Evolutionary conservation across 2,329 filamentous ascomycete genomes (phyloP).

Genomic region (Podosphaera leucotricha): DNA sequence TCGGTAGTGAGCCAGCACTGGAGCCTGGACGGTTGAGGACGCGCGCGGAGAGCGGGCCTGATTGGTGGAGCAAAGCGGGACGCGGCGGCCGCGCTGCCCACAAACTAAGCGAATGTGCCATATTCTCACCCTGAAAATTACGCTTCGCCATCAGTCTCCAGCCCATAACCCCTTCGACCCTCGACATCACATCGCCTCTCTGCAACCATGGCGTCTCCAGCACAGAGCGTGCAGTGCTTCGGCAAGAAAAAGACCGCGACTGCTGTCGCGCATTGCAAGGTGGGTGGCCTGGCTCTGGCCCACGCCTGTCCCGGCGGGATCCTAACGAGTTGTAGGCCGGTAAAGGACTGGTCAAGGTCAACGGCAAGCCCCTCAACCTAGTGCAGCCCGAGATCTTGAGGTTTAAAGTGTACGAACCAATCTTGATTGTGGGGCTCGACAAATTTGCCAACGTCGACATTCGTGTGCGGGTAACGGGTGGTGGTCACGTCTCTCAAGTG

Average conservation of each 20-base stretch:
- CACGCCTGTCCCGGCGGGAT: neutral
- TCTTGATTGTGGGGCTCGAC: conserved; percentile 91
- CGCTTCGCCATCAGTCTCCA: neutral
- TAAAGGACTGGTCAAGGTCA: conserved; percentile 93
- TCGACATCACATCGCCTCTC: conserved; percentile 2
- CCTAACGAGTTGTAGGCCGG: conserved; percentile 27
- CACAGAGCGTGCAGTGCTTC: conserved; percentile 88
- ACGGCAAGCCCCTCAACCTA: conserved; percentile 83
- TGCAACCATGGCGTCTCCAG: conserved; percentile 30
- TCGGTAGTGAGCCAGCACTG: neutral
- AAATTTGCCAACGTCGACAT: conserved; percentile 96
- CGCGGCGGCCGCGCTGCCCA: neutral
- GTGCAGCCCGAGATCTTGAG: conserved; percentile 91
- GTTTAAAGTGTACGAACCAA: conserved; percentile 99
- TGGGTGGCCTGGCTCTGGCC: neutral
- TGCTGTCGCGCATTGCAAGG: conserved; percentile 2
- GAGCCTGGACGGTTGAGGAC: too few species aligned
- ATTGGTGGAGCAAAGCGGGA: neutral
- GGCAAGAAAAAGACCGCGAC: conserved; percentile 69
- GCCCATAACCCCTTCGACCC: neutral
- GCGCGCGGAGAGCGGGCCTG: too few species aligned
- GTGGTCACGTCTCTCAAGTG: conserved; percentile 93
- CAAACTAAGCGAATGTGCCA: conserved; percentile 3
- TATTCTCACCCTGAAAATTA: neutral
- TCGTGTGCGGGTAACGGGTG: conserved; percentile 83